Percentiles rank a stretch among this genome's conserved stretches.
These are phyloP conservation scores for Achlya hypogyna DNA, from an alignment of 352 stramenopile genomes.

Conservation along the genomic window DNA sequence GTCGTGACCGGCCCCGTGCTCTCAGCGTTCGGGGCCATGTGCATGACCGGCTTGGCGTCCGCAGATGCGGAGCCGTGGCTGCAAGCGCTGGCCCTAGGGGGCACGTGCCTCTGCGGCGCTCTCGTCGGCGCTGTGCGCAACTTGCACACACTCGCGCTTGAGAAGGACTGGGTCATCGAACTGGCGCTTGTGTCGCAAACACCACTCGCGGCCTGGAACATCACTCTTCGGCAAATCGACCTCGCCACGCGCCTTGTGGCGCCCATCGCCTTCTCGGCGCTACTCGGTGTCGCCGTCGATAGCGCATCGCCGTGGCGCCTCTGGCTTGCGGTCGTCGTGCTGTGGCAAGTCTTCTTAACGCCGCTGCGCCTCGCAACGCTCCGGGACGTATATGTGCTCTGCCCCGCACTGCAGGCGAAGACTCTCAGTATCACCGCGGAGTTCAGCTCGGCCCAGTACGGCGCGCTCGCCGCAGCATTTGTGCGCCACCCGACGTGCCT, in stretches of 20 bases:
- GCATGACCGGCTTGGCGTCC: neutral
- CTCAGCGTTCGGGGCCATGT: neutral
- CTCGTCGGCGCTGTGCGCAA: conserved; percentile 64
- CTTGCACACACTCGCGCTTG: conserved; percentile 59
- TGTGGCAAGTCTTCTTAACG: conserved; percentile 71
- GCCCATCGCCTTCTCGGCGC: conserved; percentile 59
- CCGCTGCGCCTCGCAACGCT: conserved; percentile 65
- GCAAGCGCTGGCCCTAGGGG: conserved; percentile 15
- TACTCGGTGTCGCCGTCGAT: conserved; percentile 58
- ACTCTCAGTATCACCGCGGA: conserved; percentile 16
- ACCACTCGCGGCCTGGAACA: conserved; percentile 54
- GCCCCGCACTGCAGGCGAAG: conserved; percentile 35
- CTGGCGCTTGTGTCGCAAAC: conserved; percentile 41
- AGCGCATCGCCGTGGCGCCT: conserved; percentile 6
- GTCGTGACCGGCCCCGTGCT: conserved; percentile 28
- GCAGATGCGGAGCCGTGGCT: neutral
- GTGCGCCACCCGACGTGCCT: conserved; percentile 44
- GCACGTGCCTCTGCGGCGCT: conserved; percentile 49
- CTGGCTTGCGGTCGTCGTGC: conserved; percentile 26
- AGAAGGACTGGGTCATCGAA: conserved; percentile 83
- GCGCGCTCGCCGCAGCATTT: conserved; percentile 35
- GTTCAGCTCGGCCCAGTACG: conserved; percentile 23
- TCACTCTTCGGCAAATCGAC: conserved; percentile 69
- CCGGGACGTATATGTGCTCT: conserved; percentile 52
- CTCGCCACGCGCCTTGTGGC: conserved; percentile 65